A percentile compares a stretch with the other conserved stretches of the same genome.
These are phyloP conservation scores for Suillus americanus DNA, from an alignment of 768 basidiomycete species.

Conservation along the genomic window DNA sequence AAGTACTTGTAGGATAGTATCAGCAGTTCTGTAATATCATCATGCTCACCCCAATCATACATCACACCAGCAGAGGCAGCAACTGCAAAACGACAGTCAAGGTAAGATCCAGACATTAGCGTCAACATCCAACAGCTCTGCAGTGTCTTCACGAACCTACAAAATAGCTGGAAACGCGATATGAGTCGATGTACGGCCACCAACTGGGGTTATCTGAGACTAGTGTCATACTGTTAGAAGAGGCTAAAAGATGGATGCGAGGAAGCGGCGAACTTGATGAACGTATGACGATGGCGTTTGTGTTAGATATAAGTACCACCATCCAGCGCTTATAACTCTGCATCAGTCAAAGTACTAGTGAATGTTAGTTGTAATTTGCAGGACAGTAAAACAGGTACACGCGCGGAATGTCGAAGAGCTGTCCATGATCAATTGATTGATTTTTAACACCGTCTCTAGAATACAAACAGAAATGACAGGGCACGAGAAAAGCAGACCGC, in stretches of 20 bases:
- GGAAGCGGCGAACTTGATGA: background rate
- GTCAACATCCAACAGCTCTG: background rate
- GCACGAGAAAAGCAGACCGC: background rate
- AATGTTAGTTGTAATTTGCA: no score
- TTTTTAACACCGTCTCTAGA: background rate
- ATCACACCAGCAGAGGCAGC: background rate
- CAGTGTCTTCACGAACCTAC: background rate
- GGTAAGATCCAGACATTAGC: background rate
- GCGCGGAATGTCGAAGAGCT: background rate
- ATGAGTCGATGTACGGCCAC: background rate
- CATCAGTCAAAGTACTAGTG: background rate
- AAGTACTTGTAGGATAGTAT: background rate
- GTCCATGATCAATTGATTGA: background rate
- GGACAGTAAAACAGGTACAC: background rate
- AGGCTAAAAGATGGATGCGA: background rate
- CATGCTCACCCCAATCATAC: background rate
- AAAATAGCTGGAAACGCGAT: background rate
- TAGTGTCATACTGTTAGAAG: background rate
- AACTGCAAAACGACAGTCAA: background rate
- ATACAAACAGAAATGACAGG: background rate
- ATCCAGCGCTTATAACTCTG: background rate
- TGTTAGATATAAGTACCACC: background rate
- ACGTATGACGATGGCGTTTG: background rate
- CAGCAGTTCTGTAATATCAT: background rate
- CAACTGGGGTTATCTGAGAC: background rate